Evolutionary conservation across 2,329 filamentous ascomycete species (phyloP).

Genomic region (Cylindrodendrum hubeiense): DNA sequence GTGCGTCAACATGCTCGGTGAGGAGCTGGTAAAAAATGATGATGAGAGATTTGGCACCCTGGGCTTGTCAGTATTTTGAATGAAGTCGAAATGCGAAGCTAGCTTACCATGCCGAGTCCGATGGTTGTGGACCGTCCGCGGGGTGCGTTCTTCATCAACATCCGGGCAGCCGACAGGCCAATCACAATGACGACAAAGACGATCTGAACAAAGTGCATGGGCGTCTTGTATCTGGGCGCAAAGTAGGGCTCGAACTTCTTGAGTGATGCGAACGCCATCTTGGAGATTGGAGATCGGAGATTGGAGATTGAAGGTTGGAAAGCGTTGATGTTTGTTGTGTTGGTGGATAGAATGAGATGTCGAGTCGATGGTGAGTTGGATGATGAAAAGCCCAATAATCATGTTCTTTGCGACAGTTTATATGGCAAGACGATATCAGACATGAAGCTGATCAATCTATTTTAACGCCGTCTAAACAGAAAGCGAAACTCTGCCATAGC

Average conservation of each 20-base stretch:
- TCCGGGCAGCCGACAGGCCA: slow-evolving; percentile 28
- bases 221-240: slow-evolving; percentile 13
- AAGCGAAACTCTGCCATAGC: background rate
- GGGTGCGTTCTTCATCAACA: slow-evolving; percentile 26
- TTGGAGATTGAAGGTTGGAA: background rate
- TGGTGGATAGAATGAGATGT: background rate
- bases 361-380: background rate
- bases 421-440: background rate
- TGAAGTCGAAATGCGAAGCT: background rate
- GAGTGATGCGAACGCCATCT: background rate
- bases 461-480: background rate
- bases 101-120: slow-evolving; percentile 34
- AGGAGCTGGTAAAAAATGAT: slow-evolving; percentile 56
- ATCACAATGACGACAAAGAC: slow-evolving; percentile 19
- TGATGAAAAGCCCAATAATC: background rate
- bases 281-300: background rate
- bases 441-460: background rate
- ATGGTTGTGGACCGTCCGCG: slow-evolving; percentile 33
- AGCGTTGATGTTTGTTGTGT: background rate
- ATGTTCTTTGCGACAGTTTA: slow-evolving; percentile 3
- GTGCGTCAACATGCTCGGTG: slow-evolving; percentile 48
- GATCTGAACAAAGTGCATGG: slow-evolving; percentile 11
- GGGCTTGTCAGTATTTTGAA: background rate
- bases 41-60: slow-evolving; percentile 54
- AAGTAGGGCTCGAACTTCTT: slow-evolving; percentile 17